These are phyloP conservation scores for Phalaenopsis hybrid DNA, from an alignment of 116 monocot genomes.

Conservation along the genomic window DNA sequence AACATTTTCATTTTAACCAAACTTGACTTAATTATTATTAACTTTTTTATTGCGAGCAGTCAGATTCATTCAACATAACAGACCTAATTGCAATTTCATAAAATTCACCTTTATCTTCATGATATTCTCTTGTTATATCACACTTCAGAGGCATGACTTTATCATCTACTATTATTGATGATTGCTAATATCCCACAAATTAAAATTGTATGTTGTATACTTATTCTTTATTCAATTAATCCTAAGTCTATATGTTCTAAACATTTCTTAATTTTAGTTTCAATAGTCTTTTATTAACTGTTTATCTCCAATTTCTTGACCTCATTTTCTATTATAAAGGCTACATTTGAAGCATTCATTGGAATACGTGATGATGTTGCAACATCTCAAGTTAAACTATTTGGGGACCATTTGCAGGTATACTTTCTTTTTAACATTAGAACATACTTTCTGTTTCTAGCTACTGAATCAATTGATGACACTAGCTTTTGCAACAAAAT, in stretches of 20 bases:
- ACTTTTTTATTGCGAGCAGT: too few relatives aligned
- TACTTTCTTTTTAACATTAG: slow-evolving; percentile 1
- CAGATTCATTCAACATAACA: too few relatives aligned
- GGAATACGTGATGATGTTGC: slow-evolving; percentile 83
- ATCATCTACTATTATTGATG: not conserved
- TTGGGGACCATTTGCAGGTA: slow-evolving; percentile 87
- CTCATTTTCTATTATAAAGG: slow-evolving; percentile 30
- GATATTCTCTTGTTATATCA: too few relatives aligned
- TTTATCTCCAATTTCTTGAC: not conserved
- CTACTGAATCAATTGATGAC: slow-evolving; percentile 8
- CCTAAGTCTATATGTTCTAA: not conserved
- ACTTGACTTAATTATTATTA: too few relatives aligned
- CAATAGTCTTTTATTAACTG: not conserved
- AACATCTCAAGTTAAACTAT: slow-evolving; percentile 89
- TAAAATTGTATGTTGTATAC: not conserved
- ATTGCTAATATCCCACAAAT: not conserved
- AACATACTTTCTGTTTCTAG: slow-evolving; percentile 7
- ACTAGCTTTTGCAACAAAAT: slow-evolving; percentile 79
- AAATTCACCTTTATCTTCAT: too few relatives aligned
- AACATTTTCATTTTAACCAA: too few relatives aligned
- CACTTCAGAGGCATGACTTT: not conserved
- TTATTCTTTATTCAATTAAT: not conserved
- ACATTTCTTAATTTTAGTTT: not conserved
- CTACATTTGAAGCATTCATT: slow-evolving; percentile 92
- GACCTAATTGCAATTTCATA: too few relatives aligned